A percentile compares a stretch with the other conserved stretches of the same genome.
phyloP scores from a whole-genome alignment of 2,329 filamentous ascomycete genomes.

The Phialophora expanda region DNA sequence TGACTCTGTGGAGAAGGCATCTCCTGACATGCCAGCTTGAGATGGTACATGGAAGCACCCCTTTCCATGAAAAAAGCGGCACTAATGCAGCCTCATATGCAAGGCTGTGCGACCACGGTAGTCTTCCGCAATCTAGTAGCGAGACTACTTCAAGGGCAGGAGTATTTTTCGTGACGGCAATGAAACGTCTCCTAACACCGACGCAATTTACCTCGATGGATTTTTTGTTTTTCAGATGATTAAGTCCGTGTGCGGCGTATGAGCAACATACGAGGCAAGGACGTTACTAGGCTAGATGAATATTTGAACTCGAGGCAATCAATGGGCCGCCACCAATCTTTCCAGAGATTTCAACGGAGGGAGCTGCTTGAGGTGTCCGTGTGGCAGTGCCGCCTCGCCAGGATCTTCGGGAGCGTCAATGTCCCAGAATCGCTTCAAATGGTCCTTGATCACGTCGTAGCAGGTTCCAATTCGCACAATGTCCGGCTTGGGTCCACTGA shows the following conservation, averaged over 20 bases:
- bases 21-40: too few relatives aligned
- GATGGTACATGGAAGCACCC: too few relatives aligned
- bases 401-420: slow-evolving; percentile 38
- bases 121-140: too few relatives aligned
- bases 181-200: slow-evolving; percentile 2
- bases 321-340: slow-evolving; percentile 11
- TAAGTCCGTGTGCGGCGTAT: neutral
- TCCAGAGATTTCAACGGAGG: slow-evolving; percentile 14
- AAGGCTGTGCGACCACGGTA: too few relatives aligned
- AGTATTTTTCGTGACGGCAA: neutral
- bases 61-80: too few relatives aligned
- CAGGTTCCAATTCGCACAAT: slow-evolving; percentile 43
- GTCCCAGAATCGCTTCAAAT: slow-evolving; percentile 36
- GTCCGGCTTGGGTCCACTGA: slow-evolving; percentile 33
- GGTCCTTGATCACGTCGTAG: slow-evolving; percentile 43
- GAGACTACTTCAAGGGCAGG: neutral
- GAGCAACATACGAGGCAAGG: slow-evolving; percentile 1
- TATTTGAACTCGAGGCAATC: slow-evolving; percentile 1
- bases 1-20: too few relatives aligned
- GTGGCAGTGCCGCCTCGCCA: slow-evolving; percentile 25
- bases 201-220: neutral
- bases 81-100: too few relatives aligned
- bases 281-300: neutral
- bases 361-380: slow-evolving; percentile 32
- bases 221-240: neutral